Evolutionary conservation across 2,329 filamentous ascomycete species (phyloP).

Genomic region (Fusarium penzigii): DNA sequence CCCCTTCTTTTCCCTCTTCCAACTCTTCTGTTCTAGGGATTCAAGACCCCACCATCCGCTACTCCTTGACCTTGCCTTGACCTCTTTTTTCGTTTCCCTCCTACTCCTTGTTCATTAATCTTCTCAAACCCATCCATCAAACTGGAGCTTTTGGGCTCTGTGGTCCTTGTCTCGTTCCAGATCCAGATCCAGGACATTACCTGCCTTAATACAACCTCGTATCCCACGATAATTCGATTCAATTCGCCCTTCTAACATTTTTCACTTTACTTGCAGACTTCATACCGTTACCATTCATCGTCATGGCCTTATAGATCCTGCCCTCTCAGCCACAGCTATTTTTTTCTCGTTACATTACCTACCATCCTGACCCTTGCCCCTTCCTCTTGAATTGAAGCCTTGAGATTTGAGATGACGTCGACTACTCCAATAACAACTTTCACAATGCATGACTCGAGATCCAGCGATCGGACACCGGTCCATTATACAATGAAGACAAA

Average conservation of each 20-base stretch:
- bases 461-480: slow-evolving; percentile 37
- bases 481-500: slow-evolving; percentile 51
- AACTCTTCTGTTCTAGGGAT: slow-evolving; percentile 30
- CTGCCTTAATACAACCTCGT: no score
- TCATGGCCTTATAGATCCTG: slow-evolving; percentile 26
- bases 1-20: slow-evolving; percentile 27
- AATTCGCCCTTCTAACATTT: no score
- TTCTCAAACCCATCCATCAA: slow-evolving; percentile 18
- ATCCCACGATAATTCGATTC: not conserved
- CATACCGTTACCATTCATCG: slow-evolving; percentile 10
- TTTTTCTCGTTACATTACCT: slow-evolving; percentile 16
- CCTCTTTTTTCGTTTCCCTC: slow-evolving; percentile 11
- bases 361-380: no score
- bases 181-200: no score
- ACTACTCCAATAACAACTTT: slow-evolving; percentile 25
- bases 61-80: slow-evolving; percentile 24
- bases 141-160: no score
- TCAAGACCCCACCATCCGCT: slow-evolving; percentile 29
- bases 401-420: slow-evolving; percentile 30
- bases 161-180: no score
- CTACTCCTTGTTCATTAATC: slow-evolving; percentile 18
- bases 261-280: slow-evolving; percentile 1
- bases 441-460: slow-evolving; percentile 36
- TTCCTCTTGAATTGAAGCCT: no score
- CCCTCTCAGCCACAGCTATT: slow-evolving; percentile 9